phyloP scores from a whole-genome alignment of 139 green algal species.

The Picochlorum sp. region DNA sequence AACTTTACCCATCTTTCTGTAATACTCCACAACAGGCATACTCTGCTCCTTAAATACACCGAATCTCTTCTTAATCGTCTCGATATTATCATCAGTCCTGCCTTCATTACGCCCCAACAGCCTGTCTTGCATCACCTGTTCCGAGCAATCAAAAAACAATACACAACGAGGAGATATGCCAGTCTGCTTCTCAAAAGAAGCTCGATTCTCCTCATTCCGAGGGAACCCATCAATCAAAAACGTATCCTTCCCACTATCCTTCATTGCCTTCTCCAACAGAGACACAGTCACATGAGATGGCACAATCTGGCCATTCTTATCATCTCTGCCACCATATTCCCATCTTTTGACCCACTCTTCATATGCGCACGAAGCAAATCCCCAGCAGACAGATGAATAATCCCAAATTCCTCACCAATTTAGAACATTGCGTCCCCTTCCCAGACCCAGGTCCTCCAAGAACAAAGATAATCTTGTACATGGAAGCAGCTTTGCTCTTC shows the following conservation, averaged over 20 bases:
- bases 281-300: slow-evolving; percentile 68
- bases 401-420: slow-evolving; percentile 73
- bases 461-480: slow-evolving; percentile 51
- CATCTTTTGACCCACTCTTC: slow-evolving; percentile 71
- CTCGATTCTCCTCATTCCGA: slow-evolving; percentile 85
- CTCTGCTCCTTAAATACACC: slow-evolving; percentile 72
- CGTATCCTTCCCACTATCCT: slow-evolving; percentile 42
- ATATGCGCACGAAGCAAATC: slow-evolving; percentile 89
- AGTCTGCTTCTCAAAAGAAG: slow-evolving; percentile 67
- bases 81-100: slow-evolving; percentile 90
- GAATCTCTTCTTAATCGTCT: slow-evolving; percentile 95
- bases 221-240: slow-evolving; percentile 95
- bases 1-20: slow-evolving; percentile 60
- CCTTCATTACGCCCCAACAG: slow-evolving; percentile 83
- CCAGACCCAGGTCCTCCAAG: slow-evolving; percentile 69
- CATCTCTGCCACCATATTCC: slow-evolving; percentile 86
- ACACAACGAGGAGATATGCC: slow-evolving; percentile 74
- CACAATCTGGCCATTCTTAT: slow-evolving; percentile 86
- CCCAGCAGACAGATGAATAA: slow-evolving; percentile 83
- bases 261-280: slow-evolving; percentile 83
- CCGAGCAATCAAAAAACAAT: slow-evolving; percentile 92
- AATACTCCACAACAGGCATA: slow-evolving; percentile 80
- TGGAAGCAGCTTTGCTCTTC: not conserved
- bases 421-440: slow-evolving; percentile 79
- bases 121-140: slow-evolving; percentile 78